Base-by-base conservation (phyloP, 768 basidiomycete species). In the Hydnomerulius pinastri region DNA sequence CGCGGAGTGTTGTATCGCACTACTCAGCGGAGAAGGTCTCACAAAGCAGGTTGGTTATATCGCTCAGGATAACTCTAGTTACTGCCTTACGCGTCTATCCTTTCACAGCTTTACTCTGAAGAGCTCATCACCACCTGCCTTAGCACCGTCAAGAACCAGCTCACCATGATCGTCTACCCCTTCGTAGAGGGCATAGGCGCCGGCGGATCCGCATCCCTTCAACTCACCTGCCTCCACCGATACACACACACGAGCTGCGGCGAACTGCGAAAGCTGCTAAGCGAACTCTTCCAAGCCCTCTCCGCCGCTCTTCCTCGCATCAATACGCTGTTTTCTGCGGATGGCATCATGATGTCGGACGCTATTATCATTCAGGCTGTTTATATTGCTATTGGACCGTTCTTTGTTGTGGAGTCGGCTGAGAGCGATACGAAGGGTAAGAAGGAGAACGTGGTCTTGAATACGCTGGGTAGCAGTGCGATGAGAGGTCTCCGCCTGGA, bases 381-480 rank as follows among this genome's bases (percentile, higher is more conserved):
- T 4, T 98, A 96, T 67, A 87, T 98, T 44, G 83, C 93, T 4
- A 92, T 98, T 56, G 91, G 90, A 6, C 95, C 96, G 0, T 94
- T 98, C 66, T 98, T 98, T 62, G 83, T 92, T 5, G 82, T 83
- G n/a, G 91, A 92, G 35, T 72, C 75, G 11, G 73, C 76, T 4
- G 85, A 86, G 27, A 71, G 73, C 33, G 81, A 83, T 40, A 65
- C 71, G 10, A 83, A 77, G 58, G 75, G 74, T 25, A 81, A 80
- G 71, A 86, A 82, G 59, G 81, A 73, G 36, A 69, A 64, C 44
- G 73, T 81, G 5, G 71, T 90, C 4, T 69, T 85, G 55, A 78
- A 73, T 60, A 87, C 86, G 0, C 76, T 92, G 32, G 88, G 91
- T 2, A 83, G 78, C 58, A 86, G 85, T 40, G 87, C 90, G 0